These are phyloP conservation scores for Pichia sp. DNA, from an alignment of 1,139 yeast genomes.

Conservation along the genomic window DNA sequence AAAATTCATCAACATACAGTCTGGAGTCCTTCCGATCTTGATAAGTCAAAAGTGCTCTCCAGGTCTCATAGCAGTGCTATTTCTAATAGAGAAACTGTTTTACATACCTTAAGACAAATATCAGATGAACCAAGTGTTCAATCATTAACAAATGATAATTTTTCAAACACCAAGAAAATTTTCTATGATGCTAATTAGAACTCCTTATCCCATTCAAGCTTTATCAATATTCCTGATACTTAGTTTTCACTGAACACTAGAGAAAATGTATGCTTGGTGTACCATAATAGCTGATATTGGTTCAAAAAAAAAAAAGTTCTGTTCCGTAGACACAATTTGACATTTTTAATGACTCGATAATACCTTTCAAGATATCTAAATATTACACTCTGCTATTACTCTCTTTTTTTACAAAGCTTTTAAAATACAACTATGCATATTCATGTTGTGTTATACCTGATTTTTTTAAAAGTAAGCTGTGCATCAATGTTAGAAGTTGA, in stretches of 20 bases:
- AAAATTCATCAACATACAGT: conserved; percentile 3
- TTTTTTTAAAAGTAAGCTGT: background rate
- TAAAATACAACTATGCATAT: no score
- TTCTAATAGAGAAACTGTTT: conserved; percentile 10
- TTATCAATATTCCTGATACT: no score
- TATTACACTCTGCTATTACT: no score
- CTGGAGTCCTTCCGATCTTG: background rate
- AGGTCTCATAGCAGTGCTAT: conserved; percentile 9
- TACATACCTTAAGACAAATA: conserved; percentile 13
- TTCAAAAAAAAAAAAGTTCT: background rate
- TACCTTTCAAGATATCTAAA: background rate
- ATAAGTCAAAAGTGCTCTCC: background rate
- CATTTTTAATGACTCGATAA: background rate
- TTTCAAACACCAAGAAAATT: conserved; percentile 21
- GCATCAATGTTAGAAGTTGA: background rate
- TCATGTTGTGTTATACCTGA: no score
- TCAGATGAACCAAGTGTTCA: conserved; percentile 21
- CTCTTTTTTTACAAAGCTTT: background rate
- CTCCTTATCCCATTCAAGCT: no score
- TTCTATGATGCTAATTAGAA: conserved; percentile 23
- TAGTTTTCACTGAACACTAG: no score
- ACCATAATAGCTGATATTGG: no score
- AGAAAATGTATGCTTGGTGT: no score
- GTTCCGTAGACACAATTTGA: background rate
- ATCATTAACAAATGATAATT: conserved; percentile 24